These are phyloP conservation scores for Neurospora tetrasperma DNA, from an alignment of 495 filamentous ascomycete genomes.

Conservation along the genomic window DNA sequence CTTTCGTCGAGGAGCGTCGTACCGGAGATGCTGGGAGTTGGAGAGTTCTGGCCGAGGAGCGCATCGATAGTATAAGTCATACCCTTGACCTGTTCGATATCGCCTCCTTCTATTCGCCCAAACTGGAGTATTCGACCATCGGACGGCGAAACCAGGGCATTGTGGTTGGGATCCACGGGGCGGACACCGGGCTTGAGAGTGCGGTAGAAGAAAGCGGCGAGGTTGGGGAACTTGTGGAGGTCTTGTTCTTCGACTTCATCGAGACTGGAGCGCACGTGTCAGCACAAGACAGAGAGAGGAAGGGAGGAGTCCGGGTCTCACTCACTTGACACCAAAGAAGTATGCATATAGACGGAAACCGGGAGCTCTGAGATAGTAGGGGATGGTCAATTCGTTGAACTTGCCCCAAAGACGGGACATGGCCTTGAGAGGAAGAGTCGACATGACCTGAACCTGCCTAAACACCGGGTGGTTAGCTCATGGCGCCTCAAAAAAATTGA, in stretches of 20 bases:
- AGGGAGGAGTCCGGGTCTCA: background rate
- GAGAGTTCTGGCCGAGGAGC: slow-evolving; percentile 59
- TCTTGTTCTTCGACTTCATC: slow-evolving; percentile 80
- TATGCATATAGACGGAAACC: slow-evolving; percentile 93
- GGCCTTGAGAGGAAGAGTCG: slow-evolving; percentile 87
- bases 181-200: slow-evolving; percentile 80
- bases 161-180: slow-evolving; percentile 72
- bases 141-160: slow-evolving; percentile 72
- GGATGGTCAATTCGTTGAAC: slow-evolving; percentile 89
- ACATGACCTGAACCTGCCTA: slow-evolving; percentile 94
- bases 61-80: slow-evolving; percentile 96
- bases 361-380: slow-evolving; percentile 79
- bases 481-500: background rate
- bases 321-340: slow-evolving; percentile 83
- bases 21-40: slow-evolving; percentile 31
- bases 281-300: background rate
- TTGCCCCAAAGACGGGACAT: slow-evolving; percentile 86
- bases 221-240: slow-evolving; percentile 79
- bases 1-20: slow-evolving; percentile 10
- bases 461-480: slow-evolving; percentile 7
- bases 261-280: slow-evolving; percentile 37
- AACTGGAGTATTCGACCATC: slow-evolving; percentile 90
- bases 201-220: slow-evolving; percentile 96
- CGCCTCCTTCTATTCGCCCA: slow-evolving; percentile 78
- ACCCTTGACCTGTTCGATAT: slow-evolving; percentile 98